phyloP scores from a whole-genome alignment of 225 moss, liverwort and hornwort genomes.

The Physcomitrium patens region DNA sequence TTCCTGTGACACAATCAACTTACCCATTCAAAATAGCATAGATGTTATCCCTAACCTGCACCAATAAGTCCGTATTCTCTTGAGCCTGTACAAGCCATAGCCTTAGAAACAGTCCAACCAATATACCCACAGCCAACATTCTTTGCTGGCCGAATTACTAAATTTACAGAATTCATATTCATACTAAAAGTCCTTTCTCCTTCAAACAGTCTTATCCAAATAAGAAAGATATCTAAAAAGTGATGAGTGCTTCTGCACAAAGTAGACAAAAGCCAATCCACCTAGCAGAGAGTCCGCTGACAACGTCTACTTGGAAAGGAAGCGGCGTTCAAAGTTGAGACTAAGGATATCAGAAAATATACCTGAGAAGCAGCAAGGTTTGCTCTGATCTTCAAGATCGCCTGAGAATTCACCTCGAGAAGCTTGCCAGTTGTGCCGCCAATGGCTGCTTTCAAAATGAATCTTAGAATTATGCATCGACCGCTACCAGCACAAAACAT shows the following conservation, averaged over 20 bases:
- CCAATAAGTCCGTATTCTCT: conserved; percentile 83
- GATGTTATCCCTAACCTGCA: conserved; percentile 85
- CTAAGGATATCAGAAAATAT: neutral
- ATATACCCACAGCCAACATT: neutral
- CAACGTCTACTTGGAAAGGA: neutral
- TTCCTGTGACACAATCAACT: neutral
- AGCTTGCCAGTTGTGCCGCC: conserved; percentile 91
- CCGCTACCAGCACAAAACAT: conserved; percentile 4
- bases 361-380: conserved; percentile 95
- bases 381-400: conserved; percentile 79
- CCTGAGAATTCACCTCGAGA: conserved; percentile 82
- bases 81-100: conserved; percentile 59
- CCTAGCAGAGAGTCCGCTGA: neutral
- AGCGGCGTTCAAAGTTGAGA: neutral
- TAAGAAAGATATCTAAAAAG: too few species aligned
- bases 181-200: too few species aligned
- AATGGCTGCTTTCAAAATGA: conserved; percentile 64
- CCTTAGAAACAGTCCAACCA: conserved; percentile 3
- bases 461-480: conserved; percentile 28
- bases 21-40: conserved; percentile 73
- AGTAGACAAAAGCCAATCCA: neutral
- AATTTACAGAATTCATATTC: neutral
- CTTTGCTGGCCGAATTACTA: neutral
- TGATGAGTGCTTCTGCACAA: neutral
- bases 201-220: neutral